Base-by-base conservation (phyloP, 1,284 basidiomycete genomes). In the Pterula multifida region DNA sequence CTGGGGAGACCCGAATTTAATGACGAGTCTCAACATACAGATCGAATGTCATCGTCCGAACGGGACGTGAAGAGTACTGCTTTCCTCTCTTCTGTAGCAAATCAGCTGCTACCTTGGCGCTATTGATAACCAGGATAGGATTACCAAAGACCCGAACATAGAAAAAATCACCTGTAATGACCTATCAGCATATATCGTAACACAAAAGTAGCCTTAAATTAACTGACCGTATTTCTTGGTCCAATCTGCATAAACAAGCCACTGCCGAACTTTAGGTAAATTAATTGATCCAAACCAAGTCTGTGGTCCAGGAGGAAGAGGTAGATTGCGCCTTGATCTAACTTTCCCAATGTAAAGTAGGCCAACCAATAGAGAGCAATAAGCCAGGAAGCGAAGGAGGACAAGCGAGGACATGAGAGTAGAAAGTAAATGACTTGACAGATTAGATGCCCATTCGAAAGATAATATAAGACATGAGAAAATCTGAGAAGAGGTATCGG, bases 161-260 rank as follows among this genome's bases (percentile, higher is more conserved):
- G 26, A 75, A 65, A 26, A 76, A 55, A 54, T 76, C 71, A 26
- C 72, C 72, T 73, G 47, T 3, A 42, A n/a, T 47, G 23, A 42
- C 26, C 17, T 46, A 46, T 22, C 39, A 15, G 45, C 32, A 48
- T 23, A 36, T 26, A 25, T 49, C 35, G 25, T 26, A 28, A 25
- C 3, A 47, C 26, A 35, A 6, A n/a, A n/a, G n/a, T n/a, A n/a
- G n/a, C n/a, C n/a, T n/a, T n/a, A n/a, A n/a, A n/a, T n/a, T 48
- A 36, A 50, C 60, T 44, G 46, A 72, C 73, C 72, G 50, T 74
- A 75, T n/a, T 57, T 59, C 32, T 68, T 51, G 49, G 62, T 65
- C 74, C 72, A 76, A 44, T 68, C 52, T 9, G 68, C 66, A 56
- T 73, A 76, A 17, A 66, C 67, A n/a, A 65, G 57, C 73, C 75